Evolutionary conservation across 805 yeast genomes (phyloP).

Genomic region (Yamadazyma tumulicola): DNA sequence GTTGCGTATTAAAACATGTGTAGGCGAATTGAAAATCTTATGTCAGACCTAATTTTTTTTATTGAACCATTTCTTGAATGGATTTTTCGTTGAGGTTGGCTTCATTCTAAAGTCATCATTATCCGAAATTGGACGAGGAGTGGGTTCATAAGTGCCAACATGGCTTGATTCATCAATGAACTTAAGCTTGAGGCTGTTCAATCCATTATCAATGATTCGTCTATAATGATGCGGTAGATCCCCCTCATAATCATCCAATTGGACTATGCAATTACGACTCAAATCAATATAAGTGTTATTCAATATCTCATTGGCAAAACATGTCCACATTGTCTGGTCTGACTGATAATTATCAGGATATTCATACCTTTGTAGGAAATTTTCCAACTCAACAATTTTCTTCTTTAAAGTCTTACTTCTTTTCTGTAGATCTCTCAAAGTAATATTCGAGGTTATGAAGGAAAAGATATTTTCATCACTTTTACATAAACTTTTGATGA

Average conservation of each 20-base stretch:
- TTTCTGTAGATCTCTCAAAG: slow-evolving; percentile 41
- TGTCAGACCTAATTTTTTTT: background rate
- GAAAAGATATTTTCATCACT: slow-evolving; percentile 32
- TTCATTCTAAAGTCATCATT: background rate
- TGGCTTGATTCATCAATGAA: slow-evolving; percentile 18
- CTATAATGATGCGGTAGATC: slow-evolving; percentile 22
- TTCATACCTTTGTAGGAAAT: slow-evolving; percentile 29
- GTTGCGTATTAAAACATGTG: too few species aligned
- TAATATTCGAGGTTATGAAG: slow-evolving; percentile 40
- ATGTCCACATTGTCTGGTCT: slow-evolving; percentile 31
- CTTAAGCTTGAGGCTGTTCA: slow-evolving; percentile 27
- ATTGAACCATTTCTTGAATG: slow-evolving; percentile 39
- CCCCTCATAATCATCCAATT: slow-evolving; percentile 22
- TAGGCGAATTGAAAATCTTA: too few species aligned
- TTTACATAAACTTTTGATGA: slow-evolving; percentile 41
- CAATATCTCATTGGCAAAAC: slow-evolving; percentile 30
- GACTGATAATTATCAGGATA: slow-evolving; percentile 24
- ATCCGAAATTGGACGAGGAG: too few species aligned
- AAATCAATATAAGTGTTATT: slow-evolving; percentile 27
- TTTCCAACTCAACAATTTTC: slow-evolving; percentile 28
- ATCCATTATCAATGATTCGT: slow-evolving; percentile 30
- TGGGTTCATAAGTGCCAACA: background rate
- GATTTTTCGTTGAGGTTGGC: slow-evolving; percentile 23
- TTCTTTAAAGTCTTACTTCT: slow-evolving; percentile 31
- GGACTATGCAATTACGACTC: slow-evolving; percentile 27